Base-by-base conservation (phyloP, 1,284 basidiomycete species). In the Apiotrichum gracile region DNA sequence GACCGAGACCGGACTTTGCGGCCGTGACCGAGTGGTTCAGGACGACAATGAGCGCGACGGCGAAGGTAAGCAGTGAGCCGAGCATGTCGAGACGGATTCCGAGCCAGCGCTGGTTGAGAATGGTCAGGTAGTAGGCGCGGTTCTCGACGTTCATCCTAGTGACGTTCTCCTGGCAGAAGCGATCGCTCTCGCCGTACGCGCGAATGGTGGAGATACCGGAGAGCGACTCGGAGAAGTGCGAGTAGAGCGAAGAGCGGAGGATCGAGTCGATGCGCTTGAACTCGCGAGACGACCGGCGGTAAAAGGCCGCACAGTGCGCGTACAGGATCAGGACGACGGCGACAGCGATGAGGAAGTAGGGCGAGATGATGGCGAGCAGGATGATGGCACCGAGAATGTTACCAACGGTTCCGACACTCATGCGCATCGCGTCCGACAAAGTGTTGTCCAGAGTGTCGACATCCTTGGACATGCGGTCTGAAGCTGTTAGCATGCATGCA, bases 151-250 rank as follows among this genome's bases (percentile, higher is more conserved):
- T 87, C 47, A 49, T 49, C n/a, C 84, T 80, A 31, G 82, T 78
- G 61, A 85, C 80, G 63, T 92, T 93, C 52, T 89, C 87, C 13
- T 71, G 68, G 50, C 81, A 72, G 25, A 97, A 94, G 26, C 87
- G 80, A 5, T 81, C 76, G 3, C 78, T 71, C 65, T 86, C 85
- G 13, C 83, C 83, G 59, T 92, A 94, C 0, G 89, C 88, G n/a
- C 89, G 83, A 47, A 93, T 90, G 2, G 90, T 93, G 1, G 86
- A 80, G 40, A 93, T 76, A 21, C 91, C 91, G 10, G 85, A 84
- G 9, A 94, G 78, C n/a, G 85, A 86, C 74, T 97, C 93, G 45
- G 85, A 86, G 69, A 92, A 90, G 72, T 91, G 88, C 8, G 87
- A 84, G 67, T 92, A 91, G n/a, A 90, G 76, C 3, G 83, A 72